phyloP scores from a whole-genome alignment of 2,329 filamentous ascomycete species.

The Aspergillus fijiensis region DNA sequence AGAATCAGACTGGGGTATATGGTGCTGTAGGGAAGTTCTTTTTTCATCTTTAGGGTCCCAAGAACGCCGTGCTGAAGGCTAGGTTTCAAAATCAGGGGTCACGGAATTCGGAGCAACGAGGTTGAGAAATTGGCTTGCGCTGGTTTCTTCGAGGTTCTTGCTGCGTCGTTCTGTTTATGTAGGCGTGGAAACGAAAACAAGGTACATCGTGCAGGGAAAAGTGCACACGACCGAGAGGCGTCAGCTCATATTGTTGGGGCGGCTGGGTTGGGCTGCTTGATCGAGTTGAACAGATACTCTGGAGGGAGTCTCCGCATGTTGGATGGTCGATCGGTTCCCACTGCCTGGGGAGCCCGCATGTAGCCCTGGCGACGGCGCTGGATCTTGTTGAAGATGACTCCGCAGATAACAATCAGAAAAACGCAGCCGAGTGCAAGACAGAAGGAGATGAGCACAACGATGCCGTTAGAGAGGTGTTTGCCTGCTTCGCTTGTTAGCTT shows the following conservation, averaged over 20 bases:
- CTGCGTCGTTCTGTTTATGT: background rate
- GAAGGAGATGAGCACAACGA: conserved; percentile 48
- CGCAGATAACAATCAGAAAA: conserved; percentile 49
- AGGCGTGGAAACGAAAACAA: background rate
- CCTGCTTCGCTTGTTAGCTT: conserved; percentile 21
- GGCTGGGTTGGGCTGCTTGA: conserved; percentile 36
- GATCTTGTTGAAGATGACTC: conserved; percentile 49
- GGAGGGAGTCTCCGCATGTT: conserved; percentile 49
- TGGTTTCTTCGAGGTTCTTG: background rate
- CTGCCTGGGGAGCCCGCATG: conserved; percentile 44
- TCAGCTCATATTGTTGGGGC: conserved; percentile 35
- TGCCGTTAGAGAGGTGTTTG: conserved; percentile 44
- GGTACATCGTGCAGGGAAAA: conserved; percentile 5
- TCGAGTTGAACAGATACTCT: conserved; percentile 47
- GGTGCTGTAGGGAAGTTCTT: background rate
- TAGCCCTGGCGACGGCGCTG: conserved; percentile 50
- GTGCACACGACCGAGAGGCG: background rate
- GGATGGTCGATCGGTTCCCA: conserved; percentile 47
- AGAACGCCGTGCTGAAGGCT: conserved; percentile 26
- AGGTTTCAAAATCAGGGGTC: conserved; percentile 19
- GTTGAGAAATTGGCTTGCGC: background rate
- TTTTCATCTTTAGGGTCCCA: conserved; percentile 19
- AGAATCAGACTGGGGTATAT: conserved; percentile 21
- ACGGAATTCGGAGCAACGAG: conserved; percentile 5
- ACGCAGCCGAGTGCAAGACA: conserved; percentile 49